Evolutionary conservation across 805 yeast genomes (phyloP), one percentile per base, ranked within the genome.

Genomic region (Phaffomyces thermotolerans): DNA sequence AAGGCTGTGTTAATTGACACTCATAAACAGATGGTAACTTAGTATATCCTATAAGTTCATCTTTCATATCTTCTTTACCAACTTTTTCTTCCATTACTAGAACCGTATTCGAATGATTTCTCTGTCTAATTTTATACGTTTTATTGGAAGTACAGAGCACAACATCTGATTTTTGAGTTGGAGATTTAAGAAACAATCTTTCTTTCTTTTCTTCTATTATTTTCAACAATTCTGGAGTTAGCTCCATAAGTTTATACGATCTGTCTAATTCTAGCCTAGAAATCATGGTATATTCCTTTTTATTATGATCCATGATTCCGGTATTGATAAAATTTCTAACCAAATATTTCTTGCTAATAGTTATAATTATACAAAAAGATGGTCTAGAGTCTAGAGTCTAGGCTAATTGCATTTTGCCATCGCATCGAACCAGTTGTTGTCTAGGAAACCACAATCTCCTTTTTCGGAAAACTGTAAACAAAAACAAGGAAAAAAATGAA

Each of bases 41-140:
- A 13, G 64, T 44, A 52, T 63, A 53, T 44, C 70, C 63, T 60
- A 68, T 44, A 22, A 62, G 13, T 60, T 42, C 41, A 13, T 50
- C 48, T 1, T 67, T 42, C 7, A 49, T 54, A 6, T 48, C 55
- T 1, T 62, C 57, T 6, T 54, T 59, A 12, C 45, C 51, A 0
- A 57, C 58, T n/a, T 23, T 34, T 18, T 44, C 39, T 22, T 60
- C 60, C 58, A 77, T 57, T 20, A 89, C 48, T 51, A 88, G 59
- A n/a, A 85, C 80, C 5, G 91, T 75, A 60, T 91, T 89, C 8
- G 96, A 84, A 60, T 91, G 97, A 57, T 87, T 86, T 67, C 84
- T 81, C 54, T 84, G 90, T 41, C 87, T 71, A 15, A 89, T 53
- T 37, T 69, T 67, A 75, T 77, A 89, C 0, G 95, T 84, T 40